A percentile compares a stretch with the other conserved stretches of the same genome.
These are phyloP conservation scores for Paspalum notatum DNA, from an alignment of 176 grass and related monocot species.

Conservation along the genomic window DNA sequence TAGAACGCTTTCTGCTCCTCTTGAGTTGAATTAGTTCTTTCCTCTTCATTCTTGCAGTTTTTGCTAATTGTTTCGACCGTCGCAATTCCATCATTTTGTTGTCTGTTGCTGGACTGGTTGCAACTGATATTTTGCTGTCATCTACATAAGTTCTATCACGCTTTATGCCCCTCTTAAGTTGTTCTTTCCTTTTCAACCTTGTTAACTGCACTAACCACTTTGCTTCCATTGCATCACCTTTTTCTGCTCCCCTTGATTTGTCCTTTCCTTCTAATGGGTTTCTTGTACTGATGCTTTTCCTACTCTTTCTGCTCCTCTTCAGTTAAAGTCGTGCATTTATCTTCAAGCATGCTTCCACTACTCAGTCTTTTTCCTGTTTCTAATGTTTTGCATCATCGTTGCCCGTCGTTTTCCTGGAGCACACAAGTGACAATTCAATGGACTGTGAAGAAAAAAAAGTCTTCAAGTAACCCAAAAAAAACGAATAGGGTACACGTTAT, in stretches of 20 bases:
- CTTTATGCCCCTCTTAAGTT: constrained; percentile 5
- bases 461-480: no score
- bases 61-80: background rate
- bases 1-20: constrained; percentile 12
- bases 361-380: background rate
- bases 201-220: background rate
- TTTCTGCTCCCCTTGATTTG: background rate
- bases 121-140: background rate
- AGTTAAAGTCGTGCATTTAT: background rate
- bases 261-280: background rate
- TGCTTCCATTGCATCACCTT: constrained; percentile 6
- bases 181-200: background rate
- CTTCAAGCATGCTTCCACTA: background rate
- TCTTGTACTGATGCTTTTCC: background rate
- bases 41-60: constrained; percentile 16
- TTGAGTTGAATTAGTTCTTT: constrained; percentile 26
- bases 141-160: background rate
- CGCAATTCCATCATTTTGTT: background rate
- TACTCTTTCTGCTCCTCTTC: background rate
- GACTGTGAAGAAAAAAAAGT: no score
- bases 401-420: constrained; percentile 1
- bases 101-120: background rate
- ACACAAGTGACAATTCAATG: background rate
- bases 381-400: background rate
- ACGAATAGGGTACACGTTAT: no score